Base-by-base conservation (phyloP, 352 stramenopile species). In the Pythium scleroteichum region DNA sequence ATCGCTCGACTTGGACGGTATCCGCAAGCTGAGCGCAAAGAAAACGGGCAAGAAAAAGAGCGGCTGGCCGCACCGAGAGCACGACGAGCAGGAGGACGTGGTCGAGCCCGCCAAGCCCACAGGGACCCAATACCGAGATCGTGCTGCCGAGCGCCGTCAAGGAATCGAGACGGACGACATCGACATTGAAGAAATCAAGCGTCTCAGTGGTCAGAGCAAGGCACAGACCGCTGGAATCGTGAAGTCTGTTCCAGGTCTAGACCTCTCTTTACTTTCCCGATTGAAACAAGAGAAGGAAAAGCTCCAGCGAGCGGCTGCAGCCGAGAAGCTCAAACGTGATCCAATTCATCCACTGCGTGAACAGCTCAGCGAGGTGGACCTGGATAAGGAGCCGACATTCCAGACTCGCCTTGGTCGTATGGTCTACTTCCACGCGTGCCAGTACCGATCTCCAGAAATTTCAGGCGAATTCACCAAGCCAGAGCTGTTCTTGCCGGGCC, bases 221-320 rank as follows among this genome's bases (percentile, higher is more conserved):
- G 92, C 90, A 45, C 62, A 95, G 4, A 84, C 79, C 23, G 84
- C 87, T 41, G 87, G 96, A 54, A 71, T 92, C 63, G 75, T 87
- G 53, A 85, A 94, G 72, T 94, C 90, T 29, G 88, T 96, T 69
- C 56, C 96, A 56, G 92, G 66, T 20, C 62, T 98, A 48, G 90
- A 98, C 79, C 81, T 87, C 35, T 77, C 88, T 12, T 68, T 98
- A 24, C 71, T 96, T 23, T 68, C 89, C 39, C 90, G 97, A 59
- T 72, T 96, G 23, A 92, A 93, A 63, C 69, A 76, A 17, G 87
- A 96, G 57, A 87, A 85, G 52, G 62, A 87, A 49, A 83, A 83
- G 55, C 64, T 92, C 13, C 53, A 66, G 58, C 52, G 66, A 3
- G 72, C 64, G 2, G 78, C 62, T 2, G 62, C 48, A 6, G 58